phyloP scores from a whole-genome alignment of 179 eudicot genomes.

The Sideroxylon spinosum region DNA sequence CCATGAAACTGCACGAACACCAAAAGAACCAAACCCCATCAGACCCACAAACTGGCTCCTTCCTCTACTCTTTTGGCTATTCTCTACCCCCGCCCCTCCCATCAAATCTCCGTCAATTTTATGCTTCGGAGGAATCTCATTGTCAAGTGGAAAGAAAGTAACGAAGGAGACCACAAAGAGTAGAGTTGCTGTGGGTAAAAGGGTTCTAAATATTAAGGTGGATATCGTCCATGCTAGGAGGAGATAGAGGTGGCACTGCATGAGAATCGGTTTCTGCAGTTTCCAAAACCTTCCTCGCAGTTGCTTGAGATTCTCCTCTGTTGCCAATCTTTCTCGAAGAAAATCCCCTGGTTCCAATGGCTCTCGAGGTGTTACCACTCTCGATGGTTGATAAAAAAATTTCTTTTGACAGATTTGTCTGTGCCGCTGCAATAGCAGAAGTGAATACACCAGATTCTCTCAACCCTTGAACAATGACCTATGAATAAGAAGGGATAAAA shows the following conservation, averaged over 20 bases:
- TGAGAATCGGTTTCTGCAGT: slow-evolving; percentile 22
- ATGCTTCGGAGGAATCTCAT: not conserved
- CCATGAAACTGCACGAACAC: slow-evolving; percentile 14
- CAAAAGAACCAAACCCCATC: not conserved
- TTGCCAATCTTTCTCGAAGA: slow-evolving; percentile 46
- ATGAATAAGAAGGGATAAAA: not conserved
- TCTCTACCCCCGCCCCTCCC: not conserved
- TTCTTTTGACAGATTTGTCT: slow-evolving; percentile 34
- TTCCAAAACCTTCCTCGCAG: slow-evolving; percentile 48
- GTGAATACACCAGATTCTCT: slow-evolving; percentile 63
- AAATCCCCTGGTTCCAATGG: slow-evolving; percentile 13
- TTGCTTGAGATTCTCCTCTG: slow-evolving; percentile 38
- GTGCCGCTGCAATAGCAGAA: slow-evolving; percentile 50
- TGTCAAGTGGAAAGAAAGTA: not conserved
- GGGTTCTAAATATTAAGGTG: slow-evolving; percentile 22
- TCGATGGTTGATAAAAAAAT: slow-evolving; percentile 35
- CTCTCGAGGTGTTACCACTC: slow-evolving; percentile 38
- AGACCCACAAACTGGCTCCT: not conserved
- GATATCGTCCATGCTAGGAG: slow-evolving; percentile 42
- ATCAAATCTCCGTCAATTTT: not conserved
- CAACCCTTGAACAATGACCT: slow-evolving; percentile 74
- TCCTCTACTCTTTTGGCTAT: slow-evolving; percentile 24
- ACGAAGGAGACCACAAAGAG: not conserved
- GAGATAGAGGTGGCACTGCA: slow-evolving; percentile 66
- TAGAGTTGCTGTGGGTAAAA: slow-evolving; percentile 25